Evolutionary conservation across 305 asterid genomes (phyloP).

Genomic region (Fraxinus paxiana): DNA sequence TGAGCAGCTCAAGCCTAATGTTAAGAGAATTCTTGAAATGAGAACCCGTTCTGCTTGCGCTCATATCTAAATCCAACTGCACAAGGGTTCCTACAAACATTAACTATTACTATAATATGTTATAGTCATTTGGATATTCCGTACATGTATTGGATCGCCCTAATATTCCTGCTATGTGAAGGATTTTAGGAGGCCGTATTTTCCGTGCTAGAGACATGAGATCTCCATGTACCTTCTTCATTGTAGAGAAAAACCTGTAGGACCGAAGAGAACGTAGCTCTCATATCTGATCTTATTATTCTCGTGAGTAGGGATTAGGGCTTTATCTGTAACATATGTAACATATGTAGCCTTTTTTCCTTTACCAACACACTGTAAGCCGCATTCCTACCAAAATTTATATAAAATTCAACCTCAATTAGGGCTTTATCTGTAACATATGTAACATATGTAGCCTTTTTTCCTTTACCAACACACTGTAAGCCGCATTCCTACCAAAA

Average conservation of each 20-base stretch:
- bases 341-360: neutral
- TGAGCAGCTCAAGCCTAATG: neutral
- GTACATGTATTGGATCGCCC: neutral
- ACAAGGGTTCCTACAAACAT: neutral
- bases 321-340: neutral
- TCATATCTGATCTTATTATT: neutral
- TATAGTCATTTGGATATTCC: neutral
- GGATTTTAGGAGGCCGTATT: neutral
- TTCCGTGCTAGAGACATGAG: neutral
- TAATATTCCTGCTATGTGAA: neutral
- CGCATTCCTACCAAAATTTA: neutral
- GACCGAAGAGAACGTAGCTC: neutral
- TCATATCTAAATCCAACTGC: neutral
- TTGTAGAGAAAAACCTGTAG: neutral
- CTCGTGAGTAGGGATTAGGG: neutral
- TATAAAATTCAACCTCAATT: neutral
- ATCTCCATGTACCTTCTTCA: neutral
- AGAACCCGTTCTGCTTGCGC: neutral
- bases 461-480: neutral
- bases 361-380: neutral
- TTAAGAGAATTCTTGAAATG: neutral
- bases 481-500: neutral
- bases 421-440: neutral
- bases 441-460: neutral
- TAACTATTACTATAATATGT: neutral